Base-by-base conservation (phyloP, 495 filamentous ascomycete species). In the Tuber borchii region DNA sequence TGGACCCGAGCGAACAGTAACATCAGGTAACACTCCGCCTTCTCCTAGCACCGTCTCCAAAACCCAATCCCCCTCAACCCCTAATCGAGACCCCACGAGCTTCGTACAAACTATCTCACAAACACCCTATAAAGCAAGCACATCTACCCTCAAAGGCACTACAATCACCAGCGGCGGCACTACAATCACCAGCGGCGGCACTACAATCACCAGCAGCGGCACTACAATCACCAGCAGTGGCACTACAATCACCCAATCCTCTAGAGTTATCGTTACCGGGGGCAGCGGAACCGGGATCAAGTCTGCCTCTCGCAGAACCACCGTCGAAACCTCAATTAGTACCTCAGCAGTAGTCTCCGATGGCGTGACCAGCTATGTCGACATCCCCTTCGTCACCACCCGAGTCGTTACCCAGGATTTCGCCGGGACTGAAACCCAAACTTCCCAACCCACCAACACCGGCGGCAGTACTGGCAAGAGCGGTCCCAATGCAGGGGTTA, bases 51-150 rank as follows among this genome's bases (percentile, higher is more conserved):
- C n/a, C 31, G n/a, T 65, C 56, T 31, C 2, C 56, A 31, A 31
- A 31, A 65, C 26, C 26, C 56, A 65, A 65, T 31, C 56, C 56
- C 56, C 56, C 2, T 56, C 48, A n/a, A 9, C 10, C 48, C 8
- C 48, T 56, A 12, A 31, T n/a, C n/a, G 56, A 65, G n/a, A 31
- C 56, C 14, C 56, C n/a, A 2, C 56, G 26, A 31, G n/a, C 56
- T 31, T 65, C 12, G 56, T 16, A 65, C 56, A 65, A 65, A 65
- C 56, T 26, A 65, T 65, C 56, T 65, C 56, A 65, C 56, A 65
- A 65, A 65, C 56, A 10, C n/a, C 10, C n/a, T 16, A 4, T 31
- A 31, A 65, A 31, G 56, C 56, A 65, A 31, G 56, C 26, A 31
- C 56, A 8, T 17, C 12, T n/a, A n/a, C 48, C 48, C 48, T 22